These are phyloP conservation scores for Lactarius quietus DNA, from an alignment of 768 basidiomycete genomes.

Conservation along the genomic window DNA sequence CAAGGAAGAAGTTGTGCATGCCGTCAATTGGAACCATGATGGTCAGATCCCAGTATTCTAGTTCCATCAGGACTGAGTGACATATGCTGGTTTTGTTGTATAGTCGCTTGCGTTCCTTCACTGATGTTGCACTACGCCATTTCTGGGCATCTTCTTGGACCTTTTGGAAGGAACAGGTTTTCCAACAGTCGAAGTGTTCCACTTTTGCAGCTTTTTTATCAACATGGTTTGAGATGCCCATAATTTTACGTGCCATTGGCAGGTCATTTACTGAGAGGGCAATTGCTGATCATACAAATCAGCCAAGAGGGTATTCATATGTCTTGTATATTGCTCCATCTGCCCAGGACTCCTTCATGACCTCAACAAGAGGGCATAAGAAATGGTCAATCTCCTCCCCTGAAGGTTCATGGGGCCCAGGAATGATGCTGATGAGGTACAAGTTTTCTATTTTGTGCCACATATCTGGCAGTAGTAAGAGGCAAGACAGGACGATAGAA, in stretches of 20 bases:
- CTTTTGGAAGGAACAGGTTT: too few relatives aligned
- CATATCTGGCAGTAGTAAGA: slow-evolving; percentile 37
- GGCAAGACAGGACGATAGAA: slow-evolving; percentile 35
- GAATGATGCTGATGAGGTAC: too few relatives aligned
- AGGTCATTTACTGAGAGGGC: slow-evolving; percentile 5
- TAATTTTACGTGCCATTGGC: slow-evolving; percentile 7
- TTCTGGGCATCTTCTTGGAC: too few relatives aligned
- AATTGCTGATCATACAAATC: not conserved
- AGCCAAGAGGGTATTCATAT: not conserved
- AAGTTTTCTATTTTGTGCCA: too few relatives aligned
- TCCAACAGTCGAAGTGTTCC: not conserved
- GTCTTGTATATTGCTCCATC: slow-evolving; percentile 30
- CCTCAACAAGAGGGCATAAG: slow-evolving; percentile 37
- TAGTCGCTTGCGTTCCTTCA: too few relatives aligned
- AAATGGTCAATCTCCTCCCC: slow-evolving; percentile 37
- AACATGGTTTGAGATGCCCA: not conserved
- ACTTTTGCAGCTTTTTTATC: not conserved
- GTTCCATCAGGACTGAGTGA: slow-evolving; percentile 29
- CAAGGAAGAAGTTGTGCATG: too few relatives aligned
- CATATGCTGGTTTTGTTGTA: slow-evolving; percentile 30
- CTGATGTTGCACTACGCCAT: too few relatives aligned
- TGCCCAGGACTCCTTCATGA: slow-evolving; percentile 37
- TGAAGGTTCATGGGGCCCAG: slow-evolving; percentile 39
- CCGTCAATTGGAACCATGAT: too few relatives aligned
- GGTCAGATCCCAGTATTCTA: slow-evolving; percentile 31